A percentile compares a stretch with the other conserved stretches of the same genome.
Evolutionary conservation across 768 basidiomycete species (phyloP).

Genomic region (Collybiopsis confluens): DNA sequence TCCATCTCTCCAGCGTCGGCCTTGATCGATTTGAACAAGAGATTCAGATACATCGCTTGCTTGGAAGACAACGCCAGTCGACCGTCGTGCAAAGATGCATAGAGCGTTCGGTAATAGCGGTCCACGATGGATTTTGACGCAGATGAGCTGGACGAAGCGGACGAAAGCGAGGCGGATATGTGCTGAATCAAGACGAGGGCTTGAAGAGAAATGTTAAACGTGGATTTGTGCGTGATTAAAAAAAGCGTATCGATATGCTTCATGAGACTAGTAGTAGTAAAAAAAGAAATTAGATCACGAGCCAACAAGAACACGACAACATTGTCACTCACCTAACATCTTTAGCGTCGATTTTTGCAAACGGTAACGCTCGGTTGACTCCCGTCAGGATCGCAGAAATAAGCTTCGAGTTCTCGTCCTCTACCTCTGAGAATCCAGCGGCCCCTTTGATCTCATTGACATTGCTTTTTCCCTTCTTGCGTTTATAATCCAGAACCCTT

Average conservation of each 20-base stretch:
- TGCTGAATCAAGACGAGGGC: constrained; percentile 87
- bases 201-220: constrained; percentile 95
- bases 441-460: constrained; percentile 44
- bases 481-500: constrained; percentile 23
- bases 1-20: constrained; percentile 47
- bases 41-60: constrained; percentile 94
- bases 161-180: constrained; percentile 55
- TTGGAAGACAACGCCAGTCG: constrained; percentile 82
- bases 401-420: constrained; percentile 76
- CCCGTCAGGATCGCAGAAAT: constrained; percentile 91
- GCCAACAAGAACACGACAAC: not conserved
- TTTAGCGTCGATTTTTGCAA: constrained; percentile 73
- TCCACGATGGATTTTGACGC: constrained; percentile 48
- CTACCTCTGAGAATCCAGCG: constrained; percentile 68
- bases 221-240: constrained; percentile 90
- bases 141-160: constrained; percentile 33
- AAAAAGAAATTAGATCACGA: not conserved
- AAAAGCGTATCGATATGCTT: constrained; percentile 92
- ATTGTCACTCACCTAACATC: constrained; percentile 50
- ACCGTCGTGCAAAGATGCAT: constrained; percentile 81
- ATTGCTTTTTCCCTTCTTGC: constrained; percentile 7
- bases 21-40: constrained; percentile 89
- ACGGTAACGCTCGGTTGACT: constrained; percentile 92
- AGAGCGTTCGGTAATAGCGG: constrained; percentile 79
- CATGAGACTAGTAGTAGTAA: constrained; percentile 49